Conservation (phyloP, 2,329 filamentous ascomycete genomes). For the Tolypocladium tropicale region DNA sequence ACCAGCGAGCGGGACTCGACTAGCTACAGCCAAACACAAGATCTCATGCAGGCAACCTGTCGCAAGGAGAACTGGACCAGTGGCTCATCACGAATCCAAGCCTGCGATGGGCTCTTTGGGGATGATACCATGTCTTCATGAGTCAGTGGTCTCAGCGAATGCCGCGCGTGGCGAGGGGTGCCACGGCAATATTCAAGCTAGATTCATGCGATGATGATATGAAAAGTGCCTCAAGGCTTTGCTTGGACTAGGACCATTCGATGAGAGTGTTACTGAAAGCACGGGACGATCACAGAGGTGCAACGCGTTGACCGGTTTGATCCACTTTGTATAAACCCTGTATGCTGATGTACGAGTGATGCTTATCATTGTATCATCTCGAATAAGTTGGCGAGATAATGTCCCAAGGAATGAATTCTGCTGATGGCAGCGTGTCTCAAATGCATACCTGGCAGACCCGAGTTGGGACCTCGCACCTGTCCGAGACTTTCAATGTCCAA, state of each 20-base stretch:
- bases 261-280: too few relatives aligned
- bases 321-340: neutral
- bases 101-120: neutral
- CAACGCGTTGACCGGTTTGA: too few relatives aligned
- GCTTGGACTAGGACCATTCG: too few relatives aligned
- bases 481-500: neutral
- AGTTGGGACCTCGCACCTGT: neutral
- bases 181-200: neutral
- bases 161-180: neutral
- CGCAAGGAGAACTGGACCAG: neutral
- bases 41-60: neutral
- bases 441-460: neutral
- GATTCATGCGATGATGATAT: slow-evolving; percentile 2
- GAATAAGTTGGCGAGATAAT: neutral
- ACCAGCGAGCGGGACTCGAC: neutral
- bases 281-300: too few relatives aligned
- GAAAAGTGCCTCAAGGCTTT: neutral
- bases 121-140: neutral
- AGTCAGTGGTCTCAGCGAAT: neutral
- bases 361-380: neutral
- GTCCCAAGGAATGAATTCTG: neutral
- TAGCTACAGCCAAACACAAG: neutral
- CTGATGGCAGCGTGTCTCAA: neutral
- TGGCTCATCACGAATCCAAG: neutral
- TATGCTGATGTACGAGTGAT: neutral